A percentile compares a stretch with the other conserved stretches of the same genome.
Evolutionary conservation across 192 early-diverging fungal species (phyloP).

Genomic region (Funneliformis geosporum): DNA sequence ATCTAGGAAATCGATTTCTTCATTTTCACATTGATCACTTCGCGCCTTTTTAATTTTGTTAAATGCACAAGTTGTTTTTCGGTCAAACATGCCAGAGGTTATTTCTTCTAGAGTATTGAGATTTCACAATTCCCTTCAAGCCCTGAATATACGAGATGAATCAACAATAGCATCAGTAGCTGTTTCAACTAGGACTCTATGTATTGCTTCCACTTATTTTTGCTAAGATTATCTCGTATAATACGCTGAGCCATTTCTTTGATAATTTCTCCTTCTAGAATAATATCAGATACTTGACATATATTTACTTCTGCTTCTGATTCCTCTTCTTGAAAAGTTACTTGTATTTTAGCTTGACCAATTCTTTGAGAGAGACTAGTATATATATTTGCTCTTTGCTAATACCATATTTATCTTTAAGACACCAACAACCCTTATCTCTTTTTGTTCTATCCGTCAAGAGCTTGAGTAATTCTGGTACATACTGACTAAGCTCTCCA

Average conservation of each 20-base stretch:
- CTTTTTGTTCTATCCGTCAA: no score
- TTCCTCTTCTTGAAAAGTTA: no score
- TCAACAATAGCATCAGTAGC: neutral
- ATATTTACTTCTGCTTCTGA: neutral
- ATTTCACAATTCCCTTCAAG: neutral
- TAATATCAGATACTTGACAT: neutral
- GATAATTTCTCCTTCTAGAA: neutral
- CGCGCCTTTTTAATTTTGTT: no score
- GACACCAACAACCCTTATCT: no score
- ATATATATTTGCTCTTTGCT: no score
- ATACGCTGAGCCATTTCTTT: slow-evolving; percentile 2
- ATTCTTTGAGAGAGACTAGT: no score
- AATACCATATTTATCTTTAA: no score
- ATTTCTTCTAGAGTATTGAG: neutral
- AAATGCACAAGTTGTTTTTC: no score
- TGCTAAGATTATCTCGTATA: neutral
- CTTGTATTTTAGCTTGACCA: neutral
- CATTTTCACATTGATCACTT: slow-evolving; percentile 5
- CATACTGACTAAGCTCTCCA: no score
- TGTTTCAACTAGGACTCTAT: neutral
- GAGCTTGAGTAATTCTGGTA: no score
- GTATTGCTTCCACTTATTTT: slow-evolving; percentile 1
- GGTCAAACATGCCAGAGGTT: no score
- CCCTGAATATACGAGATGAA: neutral
- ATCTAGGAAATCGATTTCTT: neutral